phyloP scores from a whole-genome alignment of 805 yeast genomes.

The Candida montana region DNA sequence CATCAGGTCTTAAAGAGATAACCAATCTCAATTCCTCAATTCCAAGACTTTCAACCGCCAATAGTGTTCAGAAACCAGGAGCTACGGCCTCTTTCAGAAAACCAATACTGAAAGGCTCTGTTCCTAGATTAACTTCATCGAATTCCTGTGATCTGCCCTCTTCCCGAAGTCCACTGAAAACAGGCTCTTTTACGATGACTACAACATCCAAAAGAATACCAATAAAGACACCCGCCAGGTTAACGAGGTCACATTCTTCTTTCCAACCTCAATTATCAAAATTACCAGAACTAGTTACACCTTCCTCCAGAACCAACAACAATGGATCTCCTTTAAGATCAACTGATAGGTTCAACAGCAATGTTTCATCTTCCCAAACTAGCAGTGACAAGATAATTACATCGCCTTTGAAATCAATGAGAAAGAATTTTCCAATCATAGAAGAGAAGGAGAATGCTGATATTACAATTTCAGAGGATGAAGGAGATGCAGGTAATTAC shows the following conservation, averaged over 20 bases:
- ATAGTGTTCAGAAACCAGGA: slow-evolving; percentile 20
- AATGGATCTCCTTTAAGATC: slow-evolving; percentile 16
- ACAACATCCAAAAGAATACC: slow-evolving; percentile 8
- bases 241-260: slow-evolving; percentile 18
- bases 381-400: slow-evolving; percentile 16
- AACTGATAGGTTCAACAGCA: slow-evolving; percentile 11
- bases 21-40: slow-evolving; percentile 3
- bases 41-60: slow-evolving; percentile 7
- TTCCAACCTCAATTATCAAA: slow-evolving; percentile 21
- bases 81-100: slow-evolving; percentile 7
- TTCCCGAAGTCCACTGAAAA: slow-evolving; percentile 12
- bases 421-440: neutral
- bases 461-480: slow-evolving; percentile 18
- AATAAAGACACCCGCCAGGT: slow-evolving; percentile 9
- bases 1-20: neutral
- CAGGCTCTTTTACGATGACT: slow-evolving; percentile 6
- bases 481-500: slow-evolving; percentile 14
- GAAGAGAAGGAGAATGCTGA: slow-evolving; percentile 16
- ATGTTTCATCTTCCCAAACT: slow-evolving; percentile 5
- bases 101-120: slow-evolving; percentile 8
- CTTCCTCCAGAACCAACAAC: slow-evolving; percentile 7
- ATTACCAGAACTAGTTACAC: slow-evolving; percentile 14
- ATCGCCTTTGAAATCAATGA: slow-evolving; percentile 24
- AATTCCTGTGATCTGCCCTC: slow-evolving; percentile 13
- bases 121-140: slow-evolving; percentile 13